phyloP scores from a whole-genome alignment of 2,329 filamentous ascomycete genomes.

The Aspergillus arachidicola region DNA sequence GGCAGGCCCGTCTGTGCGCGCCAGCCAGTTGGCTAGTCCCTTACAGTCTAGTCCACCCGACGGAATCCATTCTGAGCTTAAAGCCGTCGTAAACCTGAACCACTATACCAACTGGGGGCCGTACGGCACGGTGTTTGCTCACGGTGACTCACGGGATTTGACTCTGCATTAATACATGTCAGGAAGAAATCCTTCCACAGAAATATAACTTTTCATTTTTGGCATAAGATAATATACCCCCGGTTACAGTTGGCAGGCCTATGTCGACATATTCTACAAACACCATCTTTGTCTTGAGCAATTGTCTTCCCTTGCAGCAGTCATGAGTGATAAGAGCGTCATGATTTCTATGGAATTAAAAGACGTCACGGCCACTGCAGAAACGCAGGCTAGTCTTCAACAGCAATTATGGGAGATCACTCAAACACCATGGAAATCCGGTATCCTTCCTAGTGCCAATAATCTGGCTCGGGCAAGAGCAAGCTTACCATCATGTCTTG shows the following conservation, averaged over 20 bases:
- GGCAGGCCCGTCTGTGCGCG: neutral
- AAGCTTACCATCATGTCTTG: slow-evolving; percentile 35
- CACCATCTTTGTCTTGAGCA: neutral
- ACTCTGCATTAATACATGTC: neutral
- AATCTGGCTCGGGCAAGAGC: slow-evolving; percentile 34
- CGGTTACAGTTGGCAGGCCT: neutral
- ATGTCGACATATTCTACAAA: neutral
- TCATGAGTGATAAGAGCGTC: neutral
- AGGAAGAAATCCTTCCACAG: neutral
- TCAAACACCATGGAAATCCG: slow-evolving; percentile 31
- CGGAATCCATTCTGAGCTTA: neutral
- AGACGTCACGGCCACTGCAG: slow-evolving; percentile 9
- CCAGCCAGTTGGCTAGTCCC: neutral
- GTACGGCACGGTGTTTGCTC: slow-evolving; percentile 1
- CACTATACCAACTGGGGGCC: neutral
- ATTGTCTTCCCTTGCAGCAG: neutral
- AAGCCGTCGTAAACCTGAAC: neutral
- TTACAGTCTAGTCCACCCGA: neutral
- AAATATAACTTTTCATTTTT: neutral
- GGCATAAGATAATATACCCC: neutral
- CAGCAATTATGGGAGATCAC: slow-evolving; percentile 34
- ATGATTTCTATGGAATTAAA: slow-evolving; percentile 17
- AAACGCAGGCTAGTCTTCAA: slow-evolving; percentile 25
- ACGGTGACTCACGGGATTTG: neutral
- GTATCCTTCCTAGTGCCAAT: slow-evolving; percentile 35